Evolutionary conservation across 192 early-diverging fungal species (phyloP).

Genomic region (Podila verticillata): DNA sequence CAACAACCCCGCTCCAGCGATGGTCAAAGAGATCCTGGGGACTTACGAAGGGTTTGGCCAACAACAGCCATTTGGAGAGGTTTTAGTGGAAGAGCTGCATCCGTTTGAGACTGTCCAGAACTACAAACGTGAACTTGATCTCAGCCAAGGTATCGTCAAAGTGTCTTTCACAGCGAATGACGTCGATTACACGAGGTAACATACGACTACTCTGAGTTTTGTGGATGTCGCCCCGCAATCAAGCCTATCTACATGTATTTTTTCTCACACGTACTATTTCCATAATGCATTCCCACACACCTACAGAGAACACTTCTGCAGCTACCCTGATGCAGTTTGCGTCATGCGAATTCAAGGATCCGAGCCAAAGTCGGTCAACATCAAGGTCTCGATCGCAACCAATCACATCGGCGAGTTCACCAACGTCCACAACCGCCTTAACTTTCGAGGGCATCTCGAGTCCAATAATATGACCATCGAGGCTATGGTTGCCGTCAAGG

Average conservation of each 20-base stretch:
- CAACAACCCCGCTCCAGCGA: neutral
- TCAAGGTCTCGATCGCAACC: constrained; percentile 31
- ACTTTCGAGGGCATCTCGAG: constrained; percentile 13
- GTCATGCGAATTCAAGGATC: constrained; percentile 34
- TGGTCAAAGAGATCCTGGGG: constrained; percentile 17
- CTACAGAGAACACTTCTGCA: constrained; percentile 48
- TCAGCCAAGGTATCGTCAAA: constrained; percentile 16
- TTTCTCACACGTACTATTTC: neutral
- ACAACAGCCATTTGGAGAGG: constrained; percentile 29
- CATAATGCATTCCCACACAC: neutral
- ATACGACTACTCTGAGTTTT: neutral
- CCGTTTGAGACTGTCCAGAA: constrained; percentile 23
- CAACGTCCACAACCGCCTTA: constrained; percentile 41
- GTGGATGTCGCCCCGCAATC: neutral
- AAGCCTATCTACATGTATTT: neutral
- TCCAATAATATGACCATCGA: constrained; percentile 47
- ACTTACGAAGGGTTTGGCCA: constrained; percentile 33
- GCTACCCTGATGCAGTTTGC: constrained; percentile 39
- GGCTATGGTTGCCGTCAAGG: constrained; percentile 24
- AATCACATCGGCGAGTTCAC: constrained; percentile 18
- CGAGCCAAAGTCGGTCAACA: constrained; percentile 35
- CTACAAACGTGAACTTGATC: constrained; percentile 24
- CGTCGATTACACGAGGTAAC: constrained; percentile 30
- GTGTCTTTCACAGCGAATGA: constrained; percentile 13
- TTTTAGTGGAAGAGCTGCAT: constrained; percentile 26